Percentiles rank a stretch among this genome's conserved stretches.
phyloP scores from a whole-genome alignment of 331 rosid species.

The Rosa hybrid region DNA sequence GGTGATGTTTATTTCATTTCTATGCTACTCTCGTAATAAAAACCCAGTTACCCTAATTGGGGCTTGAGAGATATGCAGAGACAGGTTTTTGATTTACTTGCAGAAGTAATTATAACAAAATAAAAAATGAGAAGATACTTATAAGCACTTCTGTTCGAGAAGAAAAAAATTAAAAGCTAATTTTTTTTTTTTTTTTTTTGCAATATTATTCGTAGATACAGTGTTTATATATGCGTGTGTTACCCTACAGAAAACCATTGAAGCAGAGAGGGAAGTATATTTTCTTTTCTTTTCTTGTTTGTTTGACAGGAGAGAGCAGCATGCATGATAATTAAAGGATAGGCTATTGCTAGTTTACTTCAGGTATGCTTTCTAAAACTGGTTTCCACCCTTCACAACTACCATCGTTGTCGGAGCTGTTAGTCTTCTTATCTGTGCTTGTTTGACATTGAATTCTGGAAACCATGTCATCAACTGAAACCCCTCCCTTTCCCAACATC shows the following conservation, averaged over 20 bases:
- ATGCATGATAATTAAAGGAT: constrained; percentile 2
- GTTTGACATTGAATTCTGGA: constrained; percentile 38
- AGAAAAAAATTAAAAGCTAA: not conserved
- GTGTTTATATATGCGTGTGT: constrained; percentile 12
- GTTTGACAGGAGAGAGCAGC: not conserved
- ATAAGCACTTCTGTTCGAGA: not conserved
- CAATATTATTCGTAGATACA: constrained; percentile 4
- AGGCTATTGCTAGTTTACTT: constrained; percentile 49
- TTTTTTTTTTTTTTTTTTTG: not conserved
- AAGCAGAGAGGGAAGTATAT: not conserved
- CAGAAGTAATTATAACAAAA: not conserved
- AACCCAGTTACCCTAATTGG: not conserved
- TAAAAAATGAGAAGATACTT: not conserved
- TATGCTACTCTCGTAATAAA: not conserved
- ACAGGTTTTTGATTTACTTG: not conserved
- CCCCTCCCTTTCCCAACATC: constrained; percentile 51
- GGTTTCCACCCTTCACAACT: constrained; percentile 52
- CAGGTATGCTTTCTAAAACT: constrained; percentile 70
- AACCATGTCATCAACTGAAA: constrained; percentile 50
- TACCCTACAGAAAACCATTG: constrained; percentile 11
- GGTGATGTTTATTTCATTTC: not conserved
- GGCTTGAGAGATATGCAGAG: not conserved
- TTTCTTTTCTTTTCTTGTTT: not conserved
- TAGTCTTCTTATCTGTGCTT: constrained; percentile 23
- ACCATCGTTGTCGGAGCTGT: constrained; percentile 24